Conservation (phyloP, 2,329 filamentous ascomycete genomes). For the Zasmidium cellare region DNA sequence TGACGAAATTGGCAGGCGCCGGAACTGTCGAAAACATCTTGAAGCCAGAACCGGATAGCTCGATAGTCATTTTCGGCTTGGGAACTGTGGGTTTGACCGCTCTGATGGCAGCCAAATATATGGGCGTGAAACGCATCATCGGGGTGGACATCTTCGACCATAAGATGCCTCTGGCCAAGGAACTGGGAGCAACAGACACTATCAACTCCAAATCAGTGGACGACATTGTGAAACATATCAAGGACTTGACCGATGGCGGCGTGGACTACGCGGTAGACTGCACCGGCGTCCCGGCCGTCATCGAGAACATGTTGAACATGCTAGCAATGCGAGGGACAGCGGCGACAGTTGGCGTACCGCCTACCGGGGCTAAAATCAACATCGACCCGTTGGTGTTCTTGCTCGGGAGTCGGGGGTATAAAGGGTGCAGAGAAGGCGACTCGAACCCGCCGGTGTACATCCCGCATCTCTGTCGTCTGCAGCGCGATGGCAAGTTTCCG, state of each 20-base stretch:
- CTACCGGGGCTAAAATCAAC: conserved; percentile 18
- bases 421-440: conserved; percentile 19
- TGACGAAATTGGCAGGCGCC: conserved; percentile 3
- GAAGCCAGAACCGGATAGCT: conserved; percentile 15
- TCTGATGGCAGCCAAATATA: conserved; percentile 23
- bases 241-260: conserved; percentile 13
- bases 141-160: conserved; percentile 23
- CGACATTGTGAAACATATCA: conserved; percentile 16
- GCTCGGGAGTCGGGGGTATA: conserved; percentile 15
- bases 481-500: conserved; percentile 19
- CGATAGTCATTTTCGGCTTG: conserved; percentile 21
- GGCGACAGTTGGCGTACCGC: conserved; percentile 21
- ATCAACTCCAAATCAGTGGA: conserved; percentile 15
- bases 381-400: conserved; percentile 17
- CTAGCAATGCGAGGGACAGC: conserved; percentile 21
- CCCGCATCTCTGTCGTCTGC: conserved; percentile 19
- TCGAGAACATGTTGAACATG: conserved; percentile 19
- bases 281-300: conserved; percentile 19
- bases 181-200: conserved; percentile 18
- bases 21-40: conserved; percentile 21
- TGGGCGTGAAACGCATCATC: conserved; percentile 21
- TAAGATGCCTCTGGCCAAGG: conserved; percentile 19
- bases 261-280: conserved; percentile 21
- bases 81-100: conserved; percentile 23
- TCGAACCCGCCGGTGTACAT: conserved; percentile 17